phyloP scores from a whole-genome alignment of 768 basidiomycete species.

The Boletus reticuloceps region DNA sequence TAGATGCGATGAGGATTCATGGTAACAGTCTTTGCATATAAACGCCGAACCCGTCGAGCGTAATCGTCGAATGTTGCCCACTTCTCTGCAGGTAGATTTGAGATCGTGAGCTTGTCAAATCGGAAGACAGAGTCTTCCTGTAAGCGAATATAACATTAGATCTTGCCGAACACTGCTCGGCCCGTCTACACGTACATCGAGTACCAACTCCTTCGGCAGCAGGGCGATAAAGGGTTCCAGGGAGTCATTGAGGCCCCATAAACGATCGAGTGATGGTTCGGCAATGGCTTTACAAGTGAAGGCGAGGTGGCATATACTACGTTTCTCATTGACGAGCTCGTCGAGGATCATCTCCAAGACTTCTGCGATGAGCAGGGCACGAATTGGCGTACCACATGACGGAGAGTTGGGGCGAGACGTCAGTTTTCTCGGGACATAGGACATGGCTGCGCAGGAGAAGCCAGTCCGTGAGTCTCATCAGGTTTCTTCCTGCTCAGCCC shows the following conservation, averaged over 20 bases:
- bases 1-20: slow-evolving; percentile 24
- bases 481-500: background rate
- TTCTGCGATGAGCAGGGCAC: slow-evolving; percentile 19
- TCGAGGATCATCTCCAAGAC: slow-evolving; percentile 24
- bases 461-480: no score
- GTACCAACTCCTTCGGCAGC: slow-evolving; percentile 18
- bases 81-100: slow-evolving; percentile 7
- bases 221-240: slow-evolving; percentile 24
- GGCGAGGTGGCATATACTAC: slow-evolving; percentile 16
- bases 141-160: slow-evolving; percentile 5
- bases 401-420: background rate
- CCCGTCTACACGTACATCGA: slow-evolving; percentile 14
- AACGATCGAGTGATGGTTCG: slow-evolving; percentile 22
- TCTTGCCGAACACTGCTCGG: background rate
- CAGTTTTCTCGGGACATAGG: background rate
- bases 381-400: background rate
- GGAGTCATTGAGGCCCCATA: slow-evolving; percentile 24
- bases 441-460: slow-evolving; percentile 4
- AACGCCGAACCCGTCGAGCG: slow-evolving; percentile 17
- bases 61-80: slow-evolving; percentile 25
- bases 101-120: slow-evolving; percentile 3
- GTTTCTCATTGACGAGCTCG: slow-evolving; percentile 15
- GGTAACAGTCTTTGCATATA: slow-evolving; percentile 27
- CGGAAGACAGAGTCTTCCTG: slow-evolving; percentile 21
- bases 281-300: slow-evolving; percentile 19